Percentiles rank a stretch among this genome's conserved stretches.
Evolutionary conservation across 2,329 filamentous ascomycete genomes (phyloP).

Genomic region (Epichloe festucae): DNA sequence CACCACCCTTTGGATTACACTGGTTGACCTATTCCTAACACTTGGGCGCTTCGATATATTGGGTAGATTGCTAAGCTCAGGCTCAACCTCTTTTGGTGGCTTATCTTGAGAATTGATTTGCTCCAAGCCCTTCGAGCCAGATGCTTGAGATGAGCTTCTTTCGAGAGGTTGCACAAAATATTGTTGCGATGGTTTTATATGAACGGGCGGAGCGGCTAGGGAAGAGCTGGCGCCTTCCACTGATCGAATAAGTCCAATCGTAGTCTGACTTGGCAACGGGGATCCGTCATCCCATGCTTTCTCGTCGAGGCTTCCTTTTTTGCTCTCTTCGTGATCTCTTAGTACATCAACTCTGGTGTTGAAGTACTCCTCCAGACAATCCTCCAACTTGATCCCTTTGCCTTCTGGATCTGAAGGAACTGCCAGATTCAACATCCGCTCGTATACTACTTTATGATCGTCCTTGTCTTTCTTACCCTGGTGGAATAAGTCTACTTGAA

Average conservation of each 20-base stretch:
- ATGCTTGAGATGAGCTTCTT: neutral
- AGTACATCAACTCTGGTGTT: constrained; percentile 86
- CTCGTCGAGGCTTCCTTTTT: constrained; percentile 24
- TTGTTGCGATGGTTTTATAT: constrained; percentile 13
- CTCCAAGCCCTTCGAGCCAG: neutral
- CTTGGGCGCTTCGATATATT: constrained; percentile 7
- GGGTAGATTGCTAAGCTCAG: neutral
- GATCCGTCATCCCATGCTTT: constrained; percentile 12
- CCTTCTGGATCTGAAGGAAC: constrained; percentile 66
- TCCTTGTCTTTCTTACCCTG: constrained; percentile 74
- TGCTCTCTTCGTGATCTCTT: constrained; percentile 51
- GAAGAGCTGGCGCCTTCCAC: constrained; percentile 21
- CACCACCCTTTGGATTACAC: constrained; percentile 48
- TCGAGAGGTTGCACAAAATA: neutral
- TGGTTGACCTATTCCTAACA: constrained; percentile 38
- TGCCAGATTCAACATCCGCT: constrained; percentile 78
- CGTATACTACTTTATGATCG: constrained; percentile 91
- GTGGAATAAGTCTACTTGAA: constrained; percentile 93
- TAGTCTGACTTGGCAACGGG: constrained; percentile 17
- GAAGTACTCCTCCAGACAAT: constrained; percentile 89
- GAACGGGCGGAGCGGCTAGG: constrained; percentile 22
- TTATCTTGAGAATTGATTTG: neutral
- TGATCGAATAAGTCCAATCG: constrained; percentile 21
- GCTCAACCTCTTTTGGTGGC: neutral
- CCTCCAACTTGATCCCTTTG: constrained; percentile 66